Evolutionary conservation across 176 grass and related monocot species (phyloP), one percentile per base, ranked within the genome.

Genomic region (Phyllostachys edulis): DNA sequence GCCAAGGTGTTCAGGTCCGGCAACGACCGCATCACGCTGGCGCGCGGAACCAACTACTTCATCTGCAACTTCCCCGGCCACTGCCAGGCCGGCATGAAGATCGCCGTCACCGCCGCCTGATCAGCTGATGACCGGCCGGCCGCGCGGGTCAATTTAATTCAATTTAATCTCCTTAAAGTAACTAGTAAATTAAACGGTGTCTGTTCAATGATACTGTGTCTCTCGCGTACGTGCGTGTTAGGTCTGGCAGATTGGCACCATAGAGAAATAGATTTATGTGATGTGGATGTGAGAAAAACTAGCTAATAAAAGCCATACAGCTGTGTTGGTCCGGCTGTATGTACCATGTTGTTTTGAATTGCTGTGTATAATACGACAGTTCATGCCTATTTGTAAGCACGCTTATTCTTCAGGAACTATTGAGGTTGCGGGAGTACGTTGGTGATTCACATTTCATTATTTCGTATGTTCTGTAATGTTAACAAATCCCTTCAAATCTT

Each of bases 1-100:
- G 47, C 81, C 45, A 86, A 23, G 73, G 67, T 77, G 42, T 81
- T 84, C 59, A 91, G 60, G 47, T 89, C 88, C 38, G 95, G 95
- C 11, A 94, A 79, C 57, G 95, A 97, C 84, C 92, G 95, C 76
- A 32, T 97, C 81, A 94, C 85, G 74, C 92, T 97, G 29, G 11
- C 76, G 50, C 88, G 95, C 52, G 95, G 95, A 46, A 68, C 70
- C 63, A 97, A 85, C 65, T 97, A 89, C 88, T 97, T 97, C 88
- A 91, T 97, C 88, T 97, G 95, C 88, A 84, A 14, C 92, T 18
- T 89, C 39, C 54, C 92, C 9, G 90, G 92, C 12, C 94, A 97
- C 90, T 97, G 94, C 90, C 80, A 78, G 46, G 74, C 84, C 38
- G 94, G 94, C 40, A 97, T 97, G 94, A 97, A 94, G 88, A 79